Conservation (phyloP, 2,329 filamentous ascomycete species). For the Microsporum canis region DNA sequence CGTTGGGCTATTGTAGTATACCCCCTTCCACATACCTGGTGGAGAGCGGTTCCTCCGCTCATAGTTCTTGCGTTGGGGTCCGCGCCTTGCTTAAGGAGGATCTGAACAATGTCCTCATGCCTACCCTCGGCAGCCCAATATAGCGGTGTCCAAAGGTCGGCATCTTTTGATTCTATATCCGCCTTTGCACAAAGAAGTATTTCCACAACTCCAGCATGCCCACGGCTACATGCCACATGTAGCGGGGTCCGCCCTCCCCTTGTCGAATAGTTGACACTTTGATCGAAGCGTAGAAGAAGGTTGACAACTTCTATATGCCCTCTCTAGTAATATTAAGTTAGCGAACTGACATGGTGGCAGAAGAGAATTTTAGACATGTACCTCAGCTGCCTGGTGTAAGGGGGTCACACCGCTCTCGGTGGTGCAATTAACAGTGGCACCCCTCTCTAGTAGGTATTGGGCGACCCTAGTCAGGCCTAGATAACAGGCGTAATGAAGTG, state of each 20-base stretch:
- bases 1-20: background rate
- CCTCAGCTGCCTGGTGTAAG: background rate
- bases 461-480: background rate
- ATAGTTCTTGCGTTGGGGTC: conserved; percentile 1
- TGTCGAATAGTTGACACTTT: background rate
- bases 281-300: background rate
- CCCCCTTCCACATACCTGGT: background rate
- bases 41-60: background rate
- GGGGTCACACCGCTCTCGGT: background rate
- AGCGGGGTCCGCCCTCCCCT: background rate
- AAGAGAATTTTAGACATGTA: background rate
- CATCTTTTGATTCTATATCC: background rate
- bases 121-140: conserved; percentile 1
- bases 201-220: background rate
- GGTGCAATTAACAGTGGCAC: background rate
- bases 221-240: background rate
- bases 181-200: background rate
- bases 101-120: background rate
- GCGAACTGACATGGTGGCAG: background rate
- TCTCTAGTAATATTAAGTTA: background rate
- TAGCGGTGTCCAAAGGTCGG: background rate
- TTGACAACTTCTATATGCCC: background rate
- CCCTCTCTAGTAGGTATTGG: background rate
- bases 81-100: background rate
- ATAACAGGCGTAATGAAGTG: background rate